Percentiles rank a stretch among this genome's conserved stretches.
Conservation (phyloP, 1,284 basidiomycete species). For the Pyrrhoderma lamaoense region DNA sequence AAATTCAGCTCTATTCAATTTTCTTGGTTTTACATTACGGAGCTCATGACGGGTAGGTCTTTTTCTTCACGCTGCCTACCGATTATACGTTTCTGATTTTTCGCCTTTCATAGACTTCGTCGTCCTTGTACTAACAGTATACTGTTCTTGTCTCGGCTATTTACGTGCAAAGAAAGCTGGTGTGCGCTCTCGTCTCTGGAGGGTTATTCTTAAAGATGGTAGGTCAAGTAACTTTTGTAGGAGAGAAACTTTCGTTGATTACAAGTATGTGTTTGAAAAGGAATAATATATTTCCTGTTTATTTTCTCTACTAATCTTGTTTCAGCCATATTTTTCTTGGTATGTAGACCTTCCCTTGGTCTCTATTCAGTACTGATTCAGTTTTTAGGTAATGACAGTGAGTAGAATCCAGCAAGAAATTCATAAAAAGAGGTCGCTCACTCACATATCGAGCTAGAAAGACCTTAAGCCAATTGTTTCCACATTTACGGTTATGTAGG, state of each 20-base stretch:
- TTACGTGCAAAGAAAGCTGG: background rate
- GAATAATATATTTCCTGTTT: constrained; percentile 7
- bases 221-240: no score
- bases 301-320: constrained; percentile 6
- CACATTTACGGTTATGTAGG: constrained; percentile 5
- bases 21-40: background rate
- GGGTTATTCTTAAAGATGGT: constrained; percentile 10
- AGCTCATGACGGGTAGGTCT: constrained; percentile 2
- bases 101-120: background rate
- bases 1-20: constrained; percentile 6
- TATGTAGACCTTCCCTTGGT: background rate
- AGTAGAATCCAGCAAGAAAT: background rate
- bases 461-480: constrained; percentile 10
- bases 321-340: constrained; percentile 5
- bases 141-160: constrained; percentile 6
- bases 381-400: no score
- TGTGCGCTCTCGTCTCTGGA: constrained; percentile 1
- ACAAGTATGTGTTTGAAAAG: no score
- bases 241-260: no score
- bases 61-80: no score
- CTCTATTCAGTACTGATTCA: background rate
- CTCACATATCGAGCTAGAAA: background rate
- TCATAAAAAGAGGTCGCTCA: background rate
- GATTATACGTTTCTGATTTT: no score
- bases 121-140: constrained; percentile 4